Evolutionary conservation across 148 eudicot genomes (phyloP).

Genomic region (Linanthus parryae): DNA sequence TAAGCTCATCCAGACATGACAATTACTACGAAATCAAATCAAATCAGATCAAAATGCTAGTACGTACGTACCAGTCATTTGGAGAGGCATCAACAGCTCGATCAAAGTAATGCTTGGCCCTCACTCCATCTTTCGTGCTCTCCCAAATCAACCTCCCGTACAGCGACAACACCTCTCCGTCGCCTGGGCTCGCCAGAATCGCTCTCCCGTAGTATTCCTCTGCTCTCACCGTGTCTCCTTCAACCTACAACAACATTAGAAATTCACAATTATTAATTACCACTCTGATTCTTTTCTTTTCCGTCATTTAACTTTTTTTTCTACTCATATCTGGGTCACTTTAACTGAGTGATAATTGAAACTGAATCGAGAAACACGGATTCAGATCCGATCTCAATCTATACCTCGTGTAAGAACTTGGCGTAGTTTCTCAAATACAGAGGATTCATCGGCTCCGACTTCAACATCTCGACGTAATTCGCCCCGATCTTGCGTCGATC

Average conservation of each 20-base stretch:
- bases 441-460: constrained; percentile 46
- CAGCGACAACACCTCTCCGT: constrained; percentile 58
- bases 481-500: constrained; percentile 33
- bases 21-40: no score
- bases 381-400: no score
- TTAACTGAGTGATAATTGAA: no score
- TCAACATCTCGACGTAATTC: constrained; percentile 55
- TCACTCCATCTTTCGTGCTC: constrained; percentile 38
- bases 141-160: constrained; percentile 79
- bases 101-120: constrained; percentile 64
- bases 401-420: constrained; percentile 74
- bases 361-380: no score
- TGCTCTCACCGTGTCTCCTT: constrained; percentile 49
- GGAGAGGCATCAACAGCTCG: constrained; percentile 69
- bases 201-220: constrained; percentile 84
- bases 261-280: no score
- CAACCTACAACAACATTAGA: constrained; percentile 39
- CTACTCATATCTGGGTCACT: no score
- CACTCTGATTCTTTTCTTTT: no score
- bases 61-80: constrained; percentile 55
- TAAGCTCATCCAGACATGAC: no score
- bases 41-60: no score
- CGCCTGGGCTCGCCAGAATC: constrained; percentile 65
- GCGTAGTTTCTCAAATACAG: constrained; percentile 67
- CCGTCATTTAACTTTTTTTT: no score